A percentile compares a stretch with the other conserved stretches of the same genome.
phyloP scores from a whole-genome alignment of 768 basidiomycete genomes.

The Mycena rosella region DNA sequence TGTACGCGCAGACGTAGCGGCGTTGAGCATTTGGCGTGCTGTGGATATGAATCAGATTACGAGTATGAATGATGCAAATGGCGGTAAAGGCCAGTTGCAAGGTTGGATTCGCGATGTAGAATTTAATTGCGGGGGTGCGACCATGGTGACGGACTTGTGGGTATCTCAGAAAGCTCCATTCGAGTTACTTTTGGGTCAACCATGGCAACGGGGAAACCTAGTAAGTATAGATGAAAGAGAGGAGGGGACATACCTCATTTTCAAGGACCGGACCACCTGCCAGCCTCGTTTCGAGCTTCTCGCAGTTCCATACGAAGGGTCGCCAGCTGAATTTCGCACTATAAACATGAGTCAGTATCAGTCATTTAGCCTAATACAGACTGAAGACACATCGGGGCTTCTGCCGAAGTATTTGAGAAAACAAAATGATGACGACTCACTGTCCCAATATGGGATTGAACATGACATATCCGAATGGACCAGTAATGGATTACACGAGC shows the following conservation, averaged over 20 bases:
- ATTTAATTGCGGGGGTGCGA: neutral
- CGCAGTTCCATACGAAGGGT: neutral
- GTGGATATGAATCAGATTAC: neutral
- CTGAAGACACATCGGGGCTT: too few relatives aligned
- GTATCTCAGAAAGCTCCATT: neutral
- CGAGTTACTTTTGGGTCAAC: neutral
- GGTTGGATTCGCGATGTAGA: neutral
- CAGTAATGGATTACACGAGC: too few relatives aligned
- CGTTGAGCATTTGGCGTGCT: neutral
- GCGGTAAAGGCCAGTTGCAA: neutral
- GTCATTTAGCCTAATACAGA: too few relatives aligned
- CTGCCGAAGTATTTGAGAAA: too few relatives aligned
- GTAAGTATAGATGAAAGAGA: neutral
- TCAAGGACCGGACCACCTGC: neutral
- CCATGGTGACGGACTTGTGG: neutral
- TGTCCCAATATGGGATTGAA: too few relatives aligned
- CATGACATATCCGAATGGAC: too few relatives aligned
- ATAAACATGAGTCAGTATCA: neutral
- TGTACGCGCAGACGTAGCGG: neutral
- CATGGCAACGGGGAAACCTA: neutral
- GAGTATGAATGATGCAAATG: neutral
- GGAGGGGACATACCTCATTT: neutral
- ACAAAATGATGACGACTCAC: too few relatives aligned
- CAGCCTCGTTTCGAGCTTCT: neutral
- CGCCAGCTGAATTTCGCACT: neutral